Evolutionary conservation across 73 alveolate species (phyloP).

Genomic region (Paramecium pentaurelia): DNA sequence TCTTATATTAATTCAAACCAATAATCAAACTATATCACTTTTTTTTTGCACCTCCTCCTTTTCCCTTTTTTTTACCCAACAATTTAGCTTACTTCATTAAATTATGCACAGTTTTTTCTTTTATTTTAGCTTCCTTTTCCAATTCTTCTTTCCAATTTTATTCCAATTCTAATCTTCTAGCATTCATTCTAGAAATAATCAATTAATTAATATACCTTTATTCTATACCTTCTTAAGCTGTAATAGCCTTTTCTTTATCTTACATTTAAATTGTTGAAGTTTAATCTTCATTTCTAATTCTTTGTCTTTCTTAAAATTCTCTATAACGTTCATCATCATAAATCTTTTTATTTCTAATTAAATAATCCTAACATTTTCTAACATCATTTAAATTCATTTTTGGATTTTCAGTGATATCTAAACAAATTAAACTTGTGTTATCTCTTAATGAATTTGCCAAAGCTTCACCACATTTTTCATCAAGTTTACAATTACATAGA

Average conservation of each 20-base stretch:
- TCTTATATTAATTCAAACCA: background rate
- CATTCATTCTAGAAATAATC: background rate
- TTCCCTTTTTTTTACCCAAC: background rate
- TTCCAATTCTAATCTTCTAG: background rate
- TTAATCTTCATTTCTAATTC: slow-evolving; percentile 60
- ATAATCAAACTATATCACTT: background rate
- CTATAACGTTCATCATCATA: slow-evolving; percentile 65
- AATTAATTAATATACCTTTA: background rate
- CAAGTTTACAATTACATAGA: slow-evolving; percentile 44
- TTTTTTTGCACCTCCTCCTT: slow-evolving; percentile 41
- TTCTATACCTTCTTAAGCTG: slow-evolving; percentile 31
- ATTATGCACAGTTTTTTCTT: slow-evolving; percentile 32
- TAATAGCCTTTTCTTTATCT: background rate
- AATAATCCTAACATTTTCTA: slow-evolving; percentile 50
- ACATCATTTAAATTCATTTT: slow-evolving; percentile 58
- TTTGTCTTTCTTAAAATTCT: slow-evolving; percentile 65
- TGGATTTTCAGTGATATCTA: slow-evolving; percentile 62
- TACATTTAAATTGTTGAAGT: background rate
- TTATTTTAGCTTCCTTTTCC: background rate
- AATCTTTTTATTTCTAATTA: slow-evolving; percentile 63
- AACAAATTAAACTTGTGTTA: slow-evolving; percentile 49
- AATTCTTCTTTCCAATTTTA: slow-evolving; percentile 16
- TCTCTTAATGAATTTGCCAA: slow-evolving; percentile 48
- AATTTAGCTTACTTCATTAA: slow-evolving; percentile 17
- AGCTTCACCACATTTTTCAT: slow-evolving; percentile 61